Evolutionary conservation across 2,329 filamentous ascomycete species (phyloP).

Genomic region (Trichothecium sympodiale): DNA sequence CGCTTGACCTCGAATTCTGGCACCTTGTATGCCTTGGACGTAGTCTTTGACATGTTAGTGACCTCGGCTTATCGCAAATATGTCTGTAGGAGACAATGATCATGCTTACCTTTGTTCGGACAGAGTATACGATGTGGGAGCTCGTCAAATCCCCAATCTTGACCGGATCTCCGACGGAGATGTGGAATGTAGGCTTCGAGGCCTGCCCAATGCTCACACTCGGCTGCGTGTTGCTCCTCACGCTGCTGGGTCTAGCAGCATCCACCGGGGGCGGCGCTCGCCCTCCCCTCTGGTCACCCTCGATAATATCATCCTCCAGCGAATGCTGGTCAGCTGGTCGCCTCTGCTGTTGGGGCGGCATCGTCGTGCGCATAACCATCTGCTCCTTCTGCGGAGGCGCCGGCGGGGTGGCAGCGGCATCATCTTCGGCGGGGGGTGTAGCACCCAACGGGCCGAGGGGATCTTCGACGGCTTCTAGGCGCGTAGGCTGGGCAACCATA

Average conservation of each 20-base stretch:
- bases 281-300: constrained; percentile 38
- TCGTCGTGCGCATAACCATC: constrained; percentile 47
- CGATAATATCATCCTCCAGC: constrained; percentile 64
- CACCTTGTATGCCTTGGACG: constrained; percentile 90
- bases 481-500: constrained; percentile 64
- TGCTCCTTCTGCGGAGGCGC: constrained; percentile 59
- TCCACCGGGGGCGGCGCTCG: constrained; percentile 57
- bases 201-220: constrained; percentile 90
- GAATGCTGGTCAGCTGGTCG: constrained; percentile 49
- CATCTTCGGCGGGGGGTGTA: constrained; percentile 30
- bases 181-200: constrained; percentile 81
- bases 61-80: constrained; percentile 7
- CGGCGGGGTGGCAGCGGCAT: constrained; percentile 42
- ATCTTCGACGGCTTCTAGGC: constrained; percentile 66
- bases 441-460: constrained; percentile 69
- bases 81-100: background rate
- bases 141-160: constrained; percentile 96
- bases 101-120: constrained; percentile 67
- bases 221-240: constrained; percentile 48
- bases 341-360: constrained; percentile 31
- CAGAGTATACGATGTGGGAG: constrained; percentile 95
- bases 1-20: constrained; percentile 88
- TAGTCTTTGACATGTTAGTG: constrained; percentile 47
- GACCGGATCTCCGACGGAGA: constrained; percentile 89
- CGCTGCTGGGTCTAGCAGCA: constrained; percentile 39